A percentile compares a stretch with the other conserved stretches of the same genome.
These are phyloP conservation scores for Claviceps sp. DNA, from an alignment of 2,329 filamentous ascomycete genomes.

Conservation along the genomic window DNA sequence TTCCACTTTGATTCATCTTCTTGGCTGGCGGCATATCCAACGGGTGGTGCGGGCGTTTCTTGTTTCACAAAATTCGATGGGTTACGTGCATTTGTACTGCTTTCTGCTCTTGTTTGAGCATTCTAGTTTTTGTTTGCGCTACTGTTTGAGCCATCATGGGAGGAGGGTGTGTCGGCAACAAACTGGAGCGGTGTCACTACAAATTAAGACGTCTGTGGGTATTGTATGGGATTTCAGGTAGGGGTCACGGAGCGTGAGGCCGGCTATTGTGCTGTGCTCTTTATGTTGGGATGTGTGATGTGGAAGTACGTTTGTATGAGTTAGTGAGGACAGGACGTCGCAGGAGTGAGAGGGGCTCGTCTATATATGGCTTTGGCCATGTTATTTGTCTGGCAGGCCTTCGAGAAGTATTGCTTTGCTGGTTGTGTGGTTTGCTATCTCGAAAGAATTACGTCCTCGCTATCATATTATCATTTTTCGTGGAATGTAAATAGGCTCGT, in stretches of 20 bases:
- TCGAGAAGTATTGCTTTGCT: no score
- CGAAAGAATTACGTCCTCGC: no score
- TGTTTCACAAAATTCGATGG: background rate
- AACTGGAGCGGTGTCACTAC: background rate
- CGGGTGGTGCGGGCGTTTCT: slow-evolving; percentile 1
- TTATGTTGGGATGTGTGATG: background rate
- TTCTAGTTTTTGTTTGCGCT: background rate
- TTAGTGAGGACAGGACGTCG: background rate
- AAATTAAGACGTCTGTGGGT: background rate
- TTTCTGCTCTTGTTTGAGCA: background rate
- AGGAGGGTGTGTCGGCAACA: no score
- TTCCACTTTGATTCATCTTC: background rate
- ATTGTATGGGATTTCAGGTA: background rate
- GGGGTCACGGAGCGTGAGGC: background rate
- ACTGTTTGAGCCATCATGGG: background rate
- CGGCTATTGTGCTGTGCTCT: background rate
- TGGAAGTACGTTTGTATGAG: background rate
- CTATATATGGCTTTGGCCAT: background rate
- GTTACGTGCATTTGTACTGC: background rate
- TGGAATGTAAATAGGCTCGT: no score
- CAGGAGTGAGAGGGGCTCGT: background rate
- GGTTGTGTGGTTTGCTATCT: no score
- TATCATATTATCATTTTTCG: no score
- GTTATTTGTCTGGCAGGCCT: background rate
- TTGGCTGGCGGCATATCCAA: slow-evolving; percentile 1